Evolutionary conservation across 1,284 basidiomycete species (phyloP), one percentile per base, ranked within the genome.

Genomic region (Athelia psychrophila): DNA sequence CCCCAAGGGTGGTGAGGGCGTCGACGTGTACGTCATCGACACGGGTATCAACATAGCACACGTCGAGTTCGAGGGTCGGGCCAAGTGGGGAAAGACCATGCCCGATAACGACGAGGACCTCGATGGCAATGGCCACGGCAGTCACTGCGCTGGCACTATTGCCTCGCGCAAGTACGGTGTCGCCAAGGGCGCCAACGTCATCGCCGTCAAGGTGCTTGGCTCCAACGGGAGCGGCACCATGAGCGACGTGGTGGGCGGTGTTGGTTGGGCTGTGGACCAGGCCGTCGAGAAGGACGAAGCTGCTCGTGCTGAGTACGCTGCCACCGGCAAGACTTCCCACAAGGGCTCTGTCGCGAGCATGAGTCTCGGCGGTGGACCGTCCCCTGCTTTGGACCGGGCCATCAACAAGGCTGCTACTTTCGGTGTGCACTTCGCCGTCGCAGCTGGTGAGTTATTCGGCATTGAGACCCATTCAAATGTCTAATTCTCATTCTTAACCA

Each of bases 271-370:
- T 53, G 84, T 88, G 19, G 71, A 78, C 44, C 65, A 80, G 22
- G 91, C 95, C 24, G 68, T 72, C 48, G 53, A 57, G 12, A 86
- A 83, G 66, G 80, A 80, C 2, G 70, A 68, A 27, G 78, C 78
- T 20, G 86, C 91, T 40, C 76, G 74, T 19, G 78, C 79, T 15
- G 87, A 93, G 70, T 68, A 83, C 60, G 79, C 74, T 52, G 74
- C 69, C 3, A 80, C 78, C n/a, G 85, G 86, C 51, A 82, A 79
- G 65, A 88, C 86, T 56, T 78, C 75, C 55, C 88, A 93, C 79
- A 95, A 95, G 78, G 96, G 96, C 35, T 96, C 95, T 35, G 95
- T 98, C 59, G 94, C 92, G 56, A 98, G 96, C 81, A 98, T 99
- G 96, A 93, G 88, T 67, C 87, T 99, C 51, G 96, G 96, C 58